Evolutionary conservation across 768 basidiomycete species (phyloP).

Genomic region (Podaxis sp.): DNA sequence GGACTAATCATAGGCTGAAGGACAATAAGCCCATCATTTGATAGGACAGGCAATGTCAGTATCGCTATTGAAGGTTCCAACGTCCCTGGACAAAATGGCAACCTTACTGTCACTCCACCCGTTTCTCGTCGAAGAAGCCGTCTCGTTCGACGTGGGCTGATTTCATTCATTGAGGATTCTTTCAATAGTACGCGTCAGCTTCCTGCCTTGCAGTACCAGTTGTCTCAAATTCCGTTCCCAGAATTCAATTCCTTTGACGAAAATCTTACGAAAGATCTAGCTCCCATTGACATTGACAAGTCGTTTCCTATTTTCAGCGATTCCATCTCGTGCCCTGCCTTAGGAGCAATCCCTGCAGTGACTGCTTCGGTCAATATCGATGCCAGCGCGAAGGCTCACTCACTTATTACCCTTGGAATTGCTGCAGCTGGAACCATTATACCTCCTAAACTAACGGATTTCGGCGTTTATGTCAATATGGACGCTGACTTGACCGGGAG

Average conservation of each 20-base stretch:
- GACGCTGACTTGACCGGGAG: neutral
- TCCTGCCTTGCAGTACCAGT: neutral
- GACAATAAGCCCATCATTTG: neutral
- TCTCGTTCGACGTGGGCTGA: neutral
- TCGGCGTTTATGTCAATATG: slow-evolving; percentile 1
- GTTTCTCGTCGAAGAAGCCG: neutral
- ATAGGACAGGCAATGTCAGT: neutral
- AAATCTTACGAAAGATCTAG: slow-evolving; percentile 15
- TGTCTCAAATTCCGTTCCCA: neutral
- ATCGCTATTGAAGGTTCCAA: slow-evolving; percentile 14
- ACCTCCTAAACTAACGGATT: slow-evolving; percentile 9
- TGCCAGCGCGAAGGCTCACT: slow-evolving; percentile 7
- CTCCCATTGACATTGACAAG: slow-evolving; percentile 10
- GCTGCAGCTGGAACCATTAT: slow-evolving; percentile 10
- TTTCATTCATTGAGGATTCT: neutral
- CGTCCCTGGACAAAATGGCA: slow-evolving; percentile 11
- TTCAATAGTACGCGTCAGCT: neutral
- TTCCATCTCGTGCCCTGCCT: slow-evolving; percentile 13
- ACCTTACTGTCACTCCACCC: neutral
- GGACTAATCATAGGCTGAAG: neutral
- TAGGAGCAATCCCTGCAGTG: neutral
- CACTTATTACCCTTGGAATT: slow-evolving; percentile 8
- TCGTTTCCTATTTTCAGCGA: slow-evolving; percentile 20
- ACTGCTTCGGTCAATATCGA: slow-evolving; percentile 6
- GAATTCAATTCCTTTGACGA: slow-evolving; percentile 22